Conservation (phyloP, 352 stramenopile genomes). For the Phytopythium chamaehyphon region DNA sequence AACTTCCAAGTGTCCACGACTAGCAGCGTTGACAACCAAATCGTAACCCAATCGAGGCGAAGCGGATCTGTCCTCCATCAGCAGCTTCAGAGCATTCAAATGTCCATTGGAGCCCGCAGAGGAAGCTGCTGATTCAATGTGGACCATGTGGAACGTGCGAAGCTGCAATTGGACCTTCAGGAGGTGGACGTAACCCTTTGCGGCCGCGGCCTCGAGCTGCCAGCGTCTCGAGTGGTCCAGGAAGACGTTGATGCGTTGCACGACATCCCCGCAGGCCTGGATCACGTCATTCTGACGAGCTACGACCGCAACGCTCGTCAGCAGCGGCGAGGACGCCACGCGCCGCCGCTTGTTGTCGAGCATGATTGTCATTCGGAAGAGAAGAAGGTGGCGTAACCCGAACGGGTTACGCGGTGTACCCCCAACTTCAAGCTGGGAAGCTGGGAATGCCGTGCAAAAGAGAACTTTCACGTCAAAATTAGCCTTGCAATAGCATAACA, state of each 20-base stretch:
- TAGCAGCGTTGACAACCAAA: background rate
- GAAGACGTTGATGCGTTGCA: conserved; percentile 13
- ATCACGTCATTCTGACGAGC: background rate
- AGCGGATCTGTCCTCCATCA: background rate
- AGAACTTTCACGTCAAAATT: no score
- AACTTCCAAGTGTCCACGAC: background rate
- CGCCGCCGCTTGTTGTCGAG: background rate
- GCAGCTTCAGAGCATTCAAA: background rate
- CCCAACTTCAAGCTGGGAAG: no score
- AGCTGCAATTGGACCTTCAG: conserved; percentile 22
- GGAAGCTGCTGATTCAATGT: background rate
- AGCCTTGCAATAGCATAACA: no score
- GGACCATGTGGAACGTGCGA: background rate
- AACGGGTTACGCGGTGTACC: no score
- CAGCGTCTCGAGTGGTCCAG: conserved; percentile 53
- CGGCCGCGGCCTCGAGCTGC: conserved; percentile 59
- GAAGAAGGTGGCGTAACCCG: conserved; percentile 1
- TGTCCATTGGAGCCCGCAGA: background rate
- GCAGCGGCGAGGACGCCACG: background rate
- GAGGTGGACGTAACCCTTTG: conserved; percentile 53
- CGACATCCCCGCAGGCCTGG: background rate
- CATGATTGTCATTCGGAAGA: background rate
- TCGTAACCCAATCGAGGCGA: background rate
- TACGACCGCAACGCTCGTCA: background rate
- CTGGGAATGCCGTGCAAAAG: no score